Evolutionary conservation across 2,329 filamentous ascomycete species (phyloP), one percentile per base, ranked within the genome.

Genomic region (Pseudogymnoascus sp.): DNA sequence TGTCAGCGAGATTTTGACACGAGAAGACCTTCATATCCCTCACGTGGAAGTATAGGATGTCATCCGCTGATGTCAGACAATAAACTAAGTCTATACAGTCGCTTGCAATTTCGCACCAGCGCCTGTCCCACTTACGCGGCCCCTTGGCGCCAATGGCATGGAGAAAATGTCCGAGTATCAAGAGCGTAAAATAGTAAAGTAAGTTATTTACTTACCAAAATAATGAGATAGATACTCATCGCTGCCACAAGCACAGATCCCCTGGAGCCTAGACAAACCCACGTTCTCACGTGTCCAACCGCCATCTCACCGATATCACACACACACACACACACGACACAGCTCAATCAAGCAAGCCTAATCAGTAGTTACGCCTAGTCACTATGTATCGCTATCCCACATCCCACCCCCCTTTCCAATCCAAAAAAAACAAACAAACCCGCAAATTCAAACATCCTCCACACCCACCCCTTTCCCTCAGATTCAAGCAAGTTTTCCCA

Each of bases 361-460:
- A 41, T 41, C 38, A 41, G 38, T 41, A 41, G 23, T 23, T 41
- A 41, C 39, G 39, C 21, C 39, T 10, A 45, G 39, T 26, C 39
- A 45, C 39, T 45, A 45, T 45, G 21, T 45, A 45, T 45, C 39
- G 21, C 39, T 15, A 45, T 26, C 39, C 39, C 39, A 26, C 39
- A 45, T 7, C 39, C 39, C 21, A 26, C 4, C 5, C 39, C 37
- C 39, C 39, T n/a, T 45, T n/a, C 21, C 39, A 45, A 45, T 45
- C 39, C 39, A 45, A 45, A 45, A 45, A 45, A 45, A 5, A n/a
- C n/a, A n/a, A n/a, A n/a, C n/a, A 39, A 19, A 5, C 39, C 39
- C 39, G 21, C 39, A 45, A 45, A 45, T 45, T 45, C 39, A 45
- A 45, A 45, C 39, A 26, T 45, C 39, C 39, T 45, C 39, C 39